Evolutionary conservation across 179 eudicot genomes (phyloP).

Genomic region (Monotropa hypopitys): DNA sequence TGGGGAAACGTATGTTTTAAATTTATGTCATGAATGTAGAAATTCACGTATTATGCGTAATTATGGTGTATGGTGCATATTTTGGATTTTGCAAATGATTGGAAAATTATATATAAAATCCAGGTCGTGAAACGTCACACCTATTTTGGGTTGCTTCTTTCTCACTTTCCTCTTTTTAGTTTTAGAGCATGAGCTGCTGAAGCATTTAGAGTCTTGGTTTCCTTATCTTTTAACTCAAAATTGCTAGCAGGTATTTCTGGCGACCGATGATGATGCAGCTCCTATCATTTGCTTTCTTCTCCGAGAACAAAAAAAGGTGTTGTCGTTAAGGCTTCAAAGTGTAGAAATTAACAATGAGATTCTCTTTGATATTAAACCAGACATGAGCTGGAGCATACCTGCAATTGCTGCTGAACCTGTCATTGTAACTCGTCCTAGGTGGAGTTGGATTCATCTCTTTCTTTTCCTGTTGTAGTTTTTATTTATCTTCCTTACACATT

Average conservation of each 20-base stretch:
- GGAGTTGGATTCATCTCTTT: conserved; percentile 3
- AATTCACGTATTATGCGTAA: too few relatives aligned
- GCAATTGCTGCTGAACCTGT: conserved; percentile 92
- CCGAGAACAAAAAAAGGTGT: conserved; percentile 73
- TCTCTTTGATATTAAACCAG: conserved; percentile 63
- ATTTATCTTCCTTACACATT: neutral
- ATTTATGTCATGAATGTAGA: too few relatives aligned
- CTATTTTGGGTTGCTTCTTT: neutral
- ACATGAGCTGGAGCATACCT: conserved; percentile 84
- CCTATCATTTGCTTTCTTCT: conserved; percentile 81
- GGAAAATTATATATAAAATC: too few relatives aligned
- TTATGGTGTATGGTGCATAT: too few relatives aligned
- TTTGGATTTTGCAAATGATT: too few relatives aligned
- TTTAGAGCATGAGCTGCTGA: neutral
- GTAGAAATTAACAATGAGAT: conserved; percentile 48
- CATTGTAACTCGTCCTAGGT: conserved; percentile 79
- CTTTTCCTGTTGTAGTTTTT: conserved; percentile 14
- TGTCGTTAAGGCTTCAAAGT: conserved; percentile 58
- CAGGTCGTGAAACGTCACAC: too few relatives aligned
- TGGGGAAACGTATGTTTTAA: too few relatives aligned
- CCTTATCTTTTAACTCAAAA: conserved; percentile 3
- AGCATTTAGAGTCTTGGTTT: conserved; percentile 6
- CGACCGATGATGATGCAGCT: conserved; percentile 63
- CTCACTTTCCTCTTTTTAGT: neutral
- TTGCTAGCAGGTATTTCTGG: conserved; percentile 63